Evolutionary conservation across 257 asterid species (phyloP).

Genomic region (Ballota nigra): DNA sequence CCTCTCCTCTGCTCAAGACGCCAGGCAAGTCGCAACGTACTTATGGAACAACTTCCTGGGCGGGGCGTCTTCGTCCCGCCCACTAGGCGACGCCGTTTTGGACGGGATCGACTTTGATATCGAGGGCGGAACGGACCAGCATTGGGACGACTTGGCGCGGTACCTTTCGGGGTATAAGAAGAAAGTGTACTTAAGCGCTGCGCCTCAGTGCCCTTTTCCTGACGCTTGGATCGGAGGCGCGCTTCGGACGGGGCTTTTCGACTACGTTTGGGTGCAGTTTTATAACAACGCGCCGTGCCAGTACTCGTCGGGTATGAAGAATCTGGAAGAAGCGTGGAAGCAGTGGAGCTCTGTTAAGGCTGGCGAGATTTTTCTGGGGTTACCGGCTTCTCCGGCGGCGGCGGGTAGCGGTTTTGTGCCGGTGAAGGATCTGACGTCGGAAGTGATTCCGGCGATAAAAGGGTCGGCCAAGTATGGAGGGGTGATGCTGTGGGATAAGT

Average conservation of each 20-base stretch:
- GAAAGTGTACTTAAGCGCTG: constrained; percentile 46
- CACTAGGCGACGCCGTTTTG: constrained; percentile 46
- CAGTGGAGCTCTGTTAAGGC: constrained; percentile 48
- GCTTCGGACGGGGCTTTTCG: constrained; percentile 51
- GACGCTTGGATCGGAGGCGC: constrained; percentile 54
- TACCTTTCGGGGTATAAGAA: constrained; percentile 33
- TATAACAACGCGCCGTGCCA: constrained; percentile 62
- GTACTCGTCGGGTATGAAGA: constrained; percentile 30
- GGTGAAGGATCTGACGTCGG: constrained; percentile 34
- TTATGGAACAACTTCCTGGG: constrained; percentile 58
- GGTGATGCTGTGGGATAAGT: constrained; percentile 64
- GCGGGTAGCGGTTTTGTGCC: constrained; percentile 64
- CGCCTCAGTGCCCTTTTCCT: constrained; percentile 67
- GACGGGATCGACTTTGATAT: constrained; percentile 64
- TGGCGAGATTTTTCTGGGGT: constrained; percentile 46
- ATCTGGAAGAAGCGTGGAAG: constrained; percentile 41
- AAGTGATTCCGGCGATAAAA: constrained; percentile 52
- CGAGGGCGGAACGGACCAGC: constrained; percentile 46
- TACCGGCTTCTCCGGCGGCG: constrained; percentile 61
- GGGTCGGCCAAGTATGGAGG: constrained; percentile 62
- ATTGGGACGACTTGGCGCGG: constrained; percentile 55
- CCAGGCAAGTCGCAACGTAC: constrained; percentile 44
- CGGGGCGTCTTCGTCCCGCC: constrained; percentile 40
- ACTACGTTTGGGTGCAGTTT: constrained; percentile 63
- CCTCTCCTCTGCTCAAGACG: constrained; percentile 41